Evolutionary conservation across 2,329 filamentous ascomycete genomes (phyloP).

Genomic region (Diplocarpon rosae): DNA sequence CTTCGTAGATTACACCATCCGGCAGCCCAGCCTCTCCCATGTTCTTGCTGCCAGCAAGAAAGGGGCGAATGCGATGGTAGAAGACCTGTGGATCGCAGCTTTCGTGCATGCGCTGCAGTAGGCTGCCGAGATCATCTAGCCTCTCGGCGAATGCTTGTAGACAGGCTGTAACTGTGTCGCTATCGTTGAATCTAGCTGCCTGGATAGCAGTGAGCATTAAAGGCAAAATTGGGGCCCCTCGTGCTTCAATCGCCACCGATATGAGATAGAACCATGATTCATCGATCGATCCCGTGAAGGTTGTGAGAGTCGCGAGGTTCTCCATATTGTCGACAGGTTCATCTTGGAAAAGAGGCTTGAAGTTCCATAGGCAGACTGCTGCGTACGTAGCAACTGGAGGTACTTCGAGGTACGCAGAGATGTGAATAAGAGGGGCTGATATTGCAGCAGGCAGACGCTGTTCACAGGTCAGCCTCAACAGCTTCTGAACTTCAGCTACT

Average conservation of each 20-base stretch:
- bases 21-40: slow-evolving; percentile 92
- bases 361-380: slow-evolving; percentile 90
- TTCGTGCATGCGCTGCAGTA: slow-evolving; percentile 88
- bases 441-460: slow-evolving; percentile 64
- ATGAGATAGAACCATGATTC: slow-evolving; percentile 99
- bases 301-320: slow-evolving; percentile 78
- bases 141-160: slow-evolving; percentile 78
- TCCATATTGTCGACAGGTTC: slow-evolving; percentile 75
- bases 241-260: slow-evolving; percentile 89
- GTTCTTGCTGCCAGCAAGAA: slow-evolving; percentile 92
- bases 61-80: slow-evolving; percentile 92
- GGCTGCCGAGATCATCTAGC: slow-evolving; percentile 67
- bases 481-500: background rate
- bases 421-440: slow-evolving; percentile 68
- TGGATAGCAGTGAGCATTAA: slow-evolving; percentile 81
- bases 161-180: slow-evolving; percentile 59
- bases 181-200: slow-evolving; percentile 63
- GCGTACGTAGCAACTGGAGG: slow-evolving; percentile 92
- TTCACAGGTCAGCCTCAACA: slow-evolving; percentile 11
- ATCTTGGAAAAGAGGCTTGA: slow-evolving; percentile 77
- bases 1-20: slow-evolving; percentile 76
- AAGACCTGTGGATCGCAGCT: slow-evolving; percentile 90
- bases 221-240: slow-evolving; percentile 75
- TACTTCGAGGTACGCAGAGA: slow-evolving; percentile 70
- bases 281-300: slow-evolving; percentile 87